These are phyloP conservation scores for Citrus trifoliata DNA, from an alignment of 345 rosid species.

Conservation along the genomic window DNA sequence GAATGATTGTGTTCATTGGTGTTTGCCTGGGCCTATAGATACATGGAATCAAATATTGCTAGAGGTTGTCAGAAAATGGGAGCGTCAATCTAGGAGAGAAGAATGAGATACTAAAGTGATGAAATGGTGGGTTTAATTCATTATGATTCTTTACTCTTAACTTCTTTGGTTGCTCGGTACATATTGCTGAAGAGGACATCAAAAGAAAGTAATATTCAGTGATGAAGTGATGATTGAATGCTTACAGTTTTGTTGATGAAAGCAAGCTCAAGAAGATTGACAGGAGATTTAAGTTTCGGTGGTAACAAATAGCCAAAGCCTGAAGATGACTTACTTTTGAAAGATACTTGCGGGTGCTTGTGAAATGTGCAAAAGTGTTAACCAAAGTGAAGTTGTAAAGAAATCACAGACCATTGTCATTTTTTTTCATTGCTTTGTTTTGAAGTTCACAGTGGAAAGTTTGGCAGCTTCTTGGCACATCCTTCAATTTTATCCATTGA, in stretches of 20 bases:
- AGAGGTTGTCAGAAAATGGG: constrained; percentile 61
- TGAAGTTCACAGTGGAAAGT: neutral
- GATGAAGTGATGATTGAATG: too few relatives aligned
- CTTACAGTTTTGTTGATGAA: neutral
- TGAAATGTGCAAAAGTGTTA: constrained; percentile 9
- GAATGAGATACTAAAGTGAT: constrained; percentile 11
- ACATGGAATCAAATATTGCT: constrained; percentile 88
- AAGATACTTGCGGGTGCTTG: neutral
- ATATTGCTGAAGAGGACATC: neutral
- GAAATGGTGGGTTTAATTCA: neutral
- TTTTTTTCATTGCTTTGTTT: neutral
- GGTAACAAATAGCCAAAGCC: neutral
- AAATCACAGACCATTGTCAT: neutral
- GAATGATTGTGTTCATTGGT: constrained; percentile 98
- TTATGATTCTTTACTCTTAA: neutral
- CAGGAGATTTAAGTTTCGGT: neutral
- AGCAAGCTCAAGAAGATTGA: neutral
- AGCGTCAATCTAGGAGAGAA: constrained; percentile 13
- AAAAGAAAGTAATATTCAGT: neutral
- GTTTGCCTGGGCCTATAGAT: constrained; percentile 92
- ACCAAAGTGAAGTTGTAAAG: neutral
- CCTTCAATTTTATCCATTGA: neutral
- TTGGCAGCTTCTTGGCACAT: neutral
- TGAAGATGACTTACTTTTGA: constrained; percentile 6
- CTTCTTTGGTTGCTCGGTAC: neutral